Evolutionary conservation across 2,329 filamentous ascomycete species (phyloP).

Genomic region (Colletotrichum paranaense): DNA sequence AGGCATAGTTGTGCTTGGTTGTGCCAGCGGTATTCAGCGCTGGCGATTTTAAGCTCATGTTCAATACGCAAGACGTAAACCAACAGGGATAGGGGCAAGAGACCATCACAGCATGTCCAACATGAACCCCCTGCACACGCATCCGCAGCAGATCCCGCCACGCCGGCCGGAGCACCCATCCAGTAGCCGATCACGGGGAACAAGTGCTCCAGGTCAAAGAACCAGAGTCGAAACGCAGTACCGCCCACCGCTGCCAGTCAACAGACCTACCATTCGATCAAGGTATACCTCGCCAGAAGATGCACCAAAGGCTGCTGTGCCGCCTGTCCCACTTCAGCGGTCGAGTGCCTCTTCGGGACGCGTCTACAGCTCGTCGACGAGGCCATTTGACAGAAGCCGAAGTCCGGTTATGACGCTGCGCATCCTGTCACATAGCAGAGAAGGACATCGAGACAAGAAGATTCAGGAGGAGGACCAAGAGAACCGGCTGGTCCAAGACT

Average conservation of each 20-base stretch:
- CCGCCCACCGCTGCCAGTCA: constrained; percentile 2
- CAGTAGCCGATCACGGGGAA: not conserved
- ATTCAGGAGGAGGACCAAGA: constrained; percentile 5
- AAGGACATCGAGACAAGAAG: not conserved
- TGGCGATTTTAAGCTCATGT: not conserved
- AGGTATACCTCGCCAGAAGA: constrained; percentile 23
- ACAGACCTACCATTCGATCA: constrained; percentile 5
- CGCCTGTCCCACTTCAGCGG: not conserved
- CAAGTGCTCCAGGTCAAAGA: constrained; percentile 1
- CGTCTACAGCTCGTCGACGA: constrained; percentile 23
- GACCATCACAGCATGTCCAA: not conserved
- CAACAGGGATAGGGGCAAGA: not conserved
- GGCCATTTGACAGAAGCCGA: constrained; percentile 13
- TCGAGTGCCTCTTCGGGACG: constrained; percentile 17
- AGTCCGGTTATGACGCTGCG: constrained; percentile 29
- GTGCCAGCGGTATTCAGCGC: not conserved
- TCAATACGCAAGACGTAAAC: not conserved
- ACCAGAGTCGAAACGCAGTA: constrained; percentile 23
- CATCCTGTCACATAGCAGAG: constrained; percentile 22
- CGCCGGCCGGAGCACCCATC: constrained; percentile 1
- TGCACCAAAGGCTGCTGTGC: not conserved
- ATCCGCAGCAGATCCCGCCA: constrained; percentile 4
- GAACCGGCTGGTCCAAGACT: not conserved
- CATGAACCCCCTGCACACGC: constrained; percentile 20
- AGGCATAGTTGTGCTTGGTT: not conserved